Base-by-base conservation (phyloP, 1,139 yeast species). In the Candida neerlandica region DNA sequence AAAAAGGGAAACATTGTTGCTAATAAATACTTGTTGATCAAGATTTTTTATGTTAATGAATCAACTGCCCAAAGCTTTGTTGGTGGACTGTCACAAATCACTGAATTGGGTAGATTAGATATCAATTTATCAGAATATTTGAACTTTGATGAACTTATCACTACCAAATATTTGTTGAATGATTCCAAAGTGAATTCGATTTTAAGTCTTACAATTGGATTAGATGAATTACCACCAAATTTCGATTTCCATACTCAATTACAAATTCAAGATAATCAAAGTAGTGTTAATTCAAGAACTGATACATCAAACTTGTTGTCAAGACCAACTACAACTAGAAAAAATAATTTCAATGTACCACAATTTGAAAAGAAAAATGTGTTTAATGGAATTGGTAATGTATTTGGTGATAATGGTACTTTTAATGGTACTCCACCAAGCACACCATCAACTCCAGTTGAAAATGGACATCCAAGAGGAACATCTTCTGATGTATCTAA, bases 171-270 rank as follows among this genome's bases (percentile, higher is more conserved):
- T 59, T 69, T 92, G 47, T 70, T 92, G 43, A 85, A 85, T 57
- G 81, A 89, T 34, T 86, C 96, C 10, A 89, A 89, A 58, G 84
- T 92, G 19, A 92, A 94, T 64, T 85, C 96, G 4, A 85, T 91
- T 41, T 67, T 89, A 41, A 84, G 80, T 49, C 51, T 80, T 51
- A 69, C 78, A 1, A 61, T 77, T 6, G 66, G 60, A 12, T 58
- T 75, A 71, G 49, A 68, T 67, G 64, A 74, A 77, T 56, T 79
- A 62, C 63, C 77, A 65, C 64, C 77, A 58, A 57, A 76, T 50
- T 62, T 60, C 40, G 78, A 74, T 43, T 75, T 74, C 63, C 77
- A 70, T 55, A 75, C 80, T 12, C 76, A 67, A 51, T 60, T 74
- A 40, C 73, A 68, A 44, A 65, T 75, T 12, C 63, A 62, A 41